Evolutionary conservation across 768 basidiomycete species (phyloP).

Genomic region (Leucosporidium scottii): DNA sequence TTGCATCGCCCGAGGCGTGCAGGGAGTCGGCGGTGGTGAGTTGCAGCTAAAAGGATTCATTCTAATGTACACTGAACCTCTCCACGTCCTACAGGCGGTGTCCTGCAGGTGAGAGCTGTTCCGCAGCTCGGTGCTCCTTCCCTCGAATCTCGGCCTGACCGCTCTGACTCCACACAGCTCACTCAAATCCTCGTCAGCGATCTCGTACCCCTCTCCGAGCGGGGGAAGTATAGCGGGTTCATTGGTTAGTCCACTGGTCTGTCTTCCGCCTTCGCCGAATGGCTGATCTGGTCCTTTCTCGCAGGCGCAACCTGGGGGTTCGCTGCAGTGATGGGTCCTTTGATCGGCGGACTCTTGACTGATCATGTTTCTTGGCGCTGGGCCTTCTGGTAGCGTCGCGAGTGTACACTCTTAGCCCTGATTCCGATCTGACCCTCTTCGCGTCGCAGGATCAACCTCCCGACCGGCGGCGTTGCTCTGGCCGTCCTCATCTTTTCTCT

Average conservation of each 20-base stretch:
- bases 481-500: conserved; percentile 42
- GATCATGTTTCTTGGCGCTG: conserved; percentile 75
- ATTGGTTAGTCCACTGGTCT: conserved; percentile 34
- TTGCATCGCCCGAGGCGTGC: conserved; percentile 17
- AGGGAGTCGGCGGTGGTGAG: conserved; percentile 39
- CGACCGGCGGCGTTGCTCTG: conserved; percentile 40
- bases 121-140: background rate
- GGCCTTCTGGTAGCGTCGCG: no score
- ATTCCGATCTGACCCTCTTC: no score
- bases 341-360: conserved; percentile 50
- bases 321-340: conserved; percentile 64
- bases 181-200: conserved; percentile 37
- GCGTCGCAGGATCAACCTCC: conserved; percentile 39
- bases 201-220: conserved; percentile 40
- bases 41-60: no score
- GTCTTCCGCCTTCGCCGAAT: conserved; percentile 58
- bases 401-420: no score
- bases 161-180: conserved; percentile 36
- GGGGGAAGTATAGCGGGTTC: conserved; percentile 39
- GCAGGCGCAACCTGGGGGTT: conserved; percentile 45
- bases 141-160: background rate
- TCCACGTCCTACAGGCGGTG: background rate
- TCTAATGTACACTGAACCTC: no score
- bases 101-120: conserved; percentile 6
- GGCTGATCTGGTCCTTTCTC: background rate